Evolutionary conservation across 2,329 filamentous ascomycete species (phyloP).

Genomic region (Chalaropsis thielavioides): DNA sequence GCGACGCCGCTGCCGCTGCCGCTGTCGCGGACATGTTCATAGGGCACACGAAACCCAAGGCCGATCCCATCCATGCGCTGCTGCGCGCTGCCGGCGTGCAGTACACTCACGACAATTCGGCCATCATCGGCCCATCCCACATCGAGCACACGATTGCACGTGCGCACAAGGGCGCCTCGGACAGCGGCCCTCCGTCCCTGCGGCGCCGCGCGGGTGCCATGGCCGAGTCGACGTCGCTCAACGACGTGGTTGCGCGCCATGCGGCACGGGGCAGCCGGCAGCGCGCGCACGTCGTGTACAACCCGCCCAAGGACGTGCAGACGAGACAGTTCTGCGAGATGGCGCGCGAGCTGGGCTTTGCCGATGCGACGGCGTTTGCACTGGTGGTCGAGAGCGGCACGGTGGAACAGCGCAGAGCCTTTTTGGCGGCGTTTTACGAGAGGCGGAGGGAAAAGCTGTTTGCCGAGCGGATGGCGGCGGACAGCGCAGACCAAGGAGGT

Average conservation of each 20-base stretch:
- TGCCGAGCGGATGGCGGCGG: slow-evolving; percentile 17
- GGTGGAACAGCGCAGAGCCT: slow-evolving; percentile 63
- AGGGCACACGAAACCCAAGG: too few relatives aligned
- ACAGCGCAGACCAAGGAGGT: too few relatives aligned
- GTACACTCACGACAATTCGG: slow-evolving; percentile 92
- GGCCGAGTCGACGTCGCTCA: slow-evolving; percentile 8
- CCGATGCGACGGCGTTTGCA: slow-evolving; percentile 68
- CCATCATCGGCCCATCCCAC: slow-evolving; percentile 83
- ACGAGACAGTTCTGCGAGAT: slow-evolving; percentile 81
- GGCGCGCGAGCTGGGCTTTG: slow-evolving; percentile 65
- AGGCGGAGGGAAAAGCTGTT: slow-evolving; percentile 42
- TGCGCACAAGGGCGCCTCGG: slow-evolving; percentile 46
- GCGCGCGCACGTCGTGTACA: slow-evolving; percentile 35
- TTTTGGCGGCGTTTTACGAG: slow-evolving; percentile 67
- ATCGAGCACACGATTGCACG: slow-evolving; percentile 76
- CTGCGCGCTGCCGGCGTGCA: slow-evolving; percentile 76
- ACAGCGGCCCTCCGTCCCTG: slow-evolving; percentile 18
- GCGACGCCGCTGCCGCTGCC: slow-evolving; percentile 24
- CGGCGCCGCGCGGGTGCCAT: slow-evolving; percentile 23
- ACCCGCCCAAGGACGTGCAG: slow-evolving; percentile 60
- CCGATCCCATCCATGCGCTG: slow-evolving; percentile 77
- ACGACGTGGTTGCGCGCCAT: slow-evolving; percentile 20
- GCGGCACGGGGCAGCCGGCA: slow-evolving; percentile 22
- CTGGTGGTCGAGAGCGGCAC: slow-evolving; percentile 83
- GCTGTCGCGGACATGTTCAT: background rate